Base-by-base conservation (phyloP, 2,329 filamentous ascomycete species). In the Xylaria sp. region DNA sequence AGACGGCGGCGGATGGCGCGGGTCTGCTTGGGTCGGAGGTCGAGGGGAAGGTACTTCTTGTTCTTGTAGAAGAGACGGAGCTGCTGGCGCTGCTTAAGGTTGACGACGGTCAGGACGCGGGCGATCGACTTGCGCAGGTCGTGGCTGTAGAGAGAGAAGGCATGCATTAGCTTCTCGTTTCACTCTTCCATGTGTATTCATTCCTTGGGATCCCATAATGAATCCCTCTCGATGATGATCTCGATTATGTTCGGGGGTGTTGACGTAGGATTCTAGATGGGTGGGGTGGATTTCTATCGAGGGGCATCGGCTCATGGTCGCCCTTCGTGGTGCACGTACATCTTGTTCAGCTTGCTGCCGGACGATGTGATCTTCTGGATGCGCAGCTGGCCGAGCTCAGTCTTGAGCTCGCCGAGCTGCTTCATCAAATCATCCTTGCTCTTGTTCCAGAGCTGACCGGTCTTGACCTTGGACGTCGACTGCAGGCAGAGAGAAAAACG, bases 41-140 rank as follows among this genome's bases (percentile, higher is more conserved):
- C 95, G 78, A 99, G 91, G 69, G 94, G 94, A 68, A 92, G 82
- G 87, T 97, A 97, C 86, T 97, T 97, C 91, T 97, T 97, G 88
- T 89, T 90, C 87, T 96, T 95, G 88, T 99, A 99, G 90, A 97
- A 97, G 71, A 97, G 85, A 74, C 92, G 92, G 75, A 99, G 91
- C 83, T 97, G 92, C 71, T 91, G 85, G 79, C 95, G 90, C 85
- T 99, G 94, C 87, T 96, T 97, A 81, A 92, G 89, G 87, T 97
- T 99, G 88, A 99, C 96, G 83, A 99, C 86, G 80, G 94, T 99
- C 74, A 99, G 88, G 81, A 97, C 91, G 77, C 93, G 92, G 76
- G 94, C 95, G 81, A 99, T 97, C 70, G 92, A 96, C 87, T 99
- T 99, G 85, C 94, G 92, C 79, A 99, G 86, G 80, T 99, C 95